phyloP scores from a whole-genome alignment of 495 filamentous ascomycete species.

The Tuber aestivum region DNA sequence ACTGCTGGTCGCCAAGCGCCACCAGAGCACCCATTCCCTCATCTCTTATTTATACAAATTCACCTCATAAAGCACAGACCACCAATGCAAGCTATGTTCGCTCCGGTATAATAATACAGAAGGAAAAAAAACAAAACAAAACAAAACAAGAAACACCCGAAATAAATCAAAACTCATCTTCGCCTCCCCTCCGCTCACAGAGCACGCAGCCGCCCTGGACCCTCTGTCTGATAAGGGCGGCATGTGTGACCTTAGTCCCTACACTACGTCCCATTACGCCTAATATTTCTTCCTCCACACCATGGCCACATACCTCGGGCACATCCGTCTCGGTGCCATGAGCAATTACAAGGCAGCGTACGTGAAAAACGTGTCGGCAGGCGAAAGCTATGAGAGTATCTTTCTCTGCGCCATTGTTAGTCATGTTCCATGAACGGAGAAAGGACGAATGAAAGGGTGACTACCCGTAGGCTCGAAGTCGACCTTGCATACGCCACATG shows the following conservation, averaged over 20 bases:
- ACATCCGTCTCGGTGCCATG: conserved; percentile 46
- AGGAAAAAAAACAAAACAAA: no score
- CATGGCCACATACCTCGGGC: conserved; percentile 29
- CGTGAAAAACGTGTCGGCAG: conserved; percentile 86
- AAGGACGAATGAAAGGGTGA: conserved; percentile 51
- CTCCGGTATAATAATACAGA: conserved; percentile 1
- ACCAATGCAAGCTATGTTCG: neutral
- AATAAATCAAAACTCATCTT: conserved; percentile 27
- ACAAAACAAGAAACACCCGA: neutral
- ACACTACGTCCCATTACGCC: conserved; percentile 55
- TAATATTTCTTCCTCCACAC: conserved; percentile 29
- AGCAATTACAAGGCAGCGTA: conserved; percentile 60
- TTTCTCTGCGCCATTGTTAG: conserved; percentile 51
- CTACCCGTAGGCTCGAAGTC: conserved; percentile 39
- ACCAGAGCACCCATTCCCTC: neutral
- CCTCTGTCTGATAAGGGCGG: conserved; percentile 65
- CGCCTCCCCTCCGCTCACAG: conserved; percentile 37
- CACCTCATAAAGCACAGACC: neutral
- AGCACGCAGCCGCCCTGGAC: conserved; percentile 60
- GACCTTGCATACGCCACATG: conserved; percentile 39
- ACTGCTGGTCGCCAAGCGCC: neutral
- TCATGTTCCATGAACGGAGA: neutral
- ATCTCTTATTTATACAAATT: neutral
- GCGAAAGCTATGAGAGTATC: conserved; percentile 84
- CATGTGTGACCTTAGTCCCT: conserved; percentile 83